Evolutionary conservation across 441 rosid species (phyloP).

Genomic region (Raphanus hybrid): DNA sequence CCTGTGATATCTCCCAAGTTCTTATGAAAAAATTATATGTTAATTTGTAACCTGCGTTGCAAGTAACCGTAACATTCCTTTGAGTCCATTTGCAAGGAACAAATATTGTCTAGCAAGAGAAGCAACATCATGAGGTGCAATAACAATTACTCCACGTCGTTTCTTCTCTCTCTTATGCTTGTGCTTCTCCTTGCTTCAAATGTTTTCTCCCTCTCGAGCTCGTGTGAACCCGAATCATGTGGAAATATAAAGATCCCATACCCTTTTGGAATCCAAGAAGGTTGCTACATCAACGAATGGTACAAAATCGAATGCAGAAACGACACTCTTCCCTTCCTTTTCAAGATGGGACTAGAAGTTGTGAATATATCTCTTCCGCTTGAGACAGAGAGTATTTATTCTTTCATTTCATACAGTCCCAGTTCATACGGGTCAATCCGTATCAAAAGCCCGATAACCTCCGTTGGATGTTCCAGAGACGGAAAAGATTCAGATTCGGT

Average conservation of each 20-base stretch:
- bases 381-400: not conserved
- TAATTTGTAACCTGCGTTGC: not conserved
- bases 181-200: not conserved
- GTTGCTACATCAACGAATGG: slow-evolving; percentile 29
- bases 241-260: not conserved
- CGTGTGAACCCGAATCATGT: not conserved
- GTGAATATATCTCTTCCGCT: not conserved
- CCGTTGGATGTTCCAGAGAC: slow-evolving; percentile 1
- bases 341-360: not conserved
- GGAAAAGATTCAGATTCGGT: not conserved
- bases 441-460: not conserved
- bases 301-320: slow-evolving; percentile 38
- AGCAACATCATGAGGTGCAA: slow-evolving; percentile 8
- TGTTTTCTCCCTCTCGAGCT: not conserved
- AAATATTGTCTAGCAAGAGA: not conserved
- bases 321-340: not conserved
- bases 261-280: not conserved
- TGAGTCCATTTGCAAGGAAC: not conserved
- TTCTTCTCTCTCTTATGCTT: slow-evolving; percentile 4
- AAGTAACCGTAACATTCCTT: not conserved
- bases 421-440: not conserved
- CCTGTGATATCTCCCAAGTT: not conserved
- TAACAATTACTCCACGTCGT: not conserved
- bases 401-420: not conserved
- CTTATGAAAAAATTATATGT: not conserved